Evolutionary conservation across 371 early-diverging fungal species (phyloP).

Genomic region (Apophysomyces elegans): DNA sequence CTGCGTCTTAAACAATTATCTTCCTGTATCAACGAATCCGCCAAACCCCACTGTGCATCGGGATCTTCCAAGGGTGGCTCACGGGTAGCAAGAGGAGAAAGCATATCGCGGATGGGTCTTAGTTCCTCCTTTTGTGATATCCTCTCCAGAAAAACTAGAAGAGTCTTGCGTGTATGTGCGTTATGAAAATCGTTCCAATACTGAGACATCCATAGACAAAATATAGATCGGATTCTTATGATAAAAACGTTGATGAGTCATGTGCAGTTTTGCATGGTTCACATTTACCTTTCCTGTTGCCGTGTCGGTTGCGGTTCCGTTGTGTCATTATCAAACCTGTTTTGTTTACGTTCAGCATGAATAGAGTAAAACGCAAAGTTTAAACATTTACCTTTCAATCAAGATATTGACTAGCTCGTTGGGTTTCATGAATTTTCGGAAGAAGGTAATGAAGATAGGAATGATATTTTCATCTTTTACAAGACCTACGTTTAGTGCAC

Average conservation of each 20-base stretch:
- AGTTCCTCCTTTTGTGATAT: conserved; percentile 39
- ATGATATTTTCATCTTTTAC: conserved; percentile 42
- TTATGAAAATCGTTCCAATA: conserved; percentile 62
- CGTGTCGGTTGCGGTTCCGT: conserved; percentile 34
- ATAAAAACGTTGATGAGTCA: conserved; percentile 18
- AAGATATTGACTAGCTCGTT: conserved; percentile 48
- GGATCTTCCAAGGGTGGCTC: conserved; percentile 48
- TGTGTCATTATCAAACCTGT: conserved; percentile 43
- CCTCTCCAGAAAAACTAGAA: conserved; percentile 49
- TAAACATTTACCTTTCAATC: conserved; percentile 41
- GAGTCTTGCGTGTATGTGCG: conserved; percentile 48
- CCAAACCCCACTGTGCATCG: conserved; percentile 50
- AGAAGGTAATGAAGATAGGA: conserved; percentile 59
- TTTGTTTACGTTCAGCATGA: neutral
- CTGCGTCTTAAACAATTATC: conserved; percentile 5
- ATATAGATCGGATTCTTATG: conserved; percentile 48
- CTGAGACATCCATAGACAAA: conserved; percentile 51
- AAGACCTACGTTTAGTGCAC: neutral
- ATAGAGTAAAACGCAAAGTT: neutral
- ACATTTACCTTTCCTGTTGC: conserved; percentile 40
- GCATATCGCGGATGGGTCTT: conserved; percentile 46
- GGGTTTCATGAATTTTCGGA: conserved; percentile 62
- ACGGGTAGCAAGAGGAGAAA: conserved; percentile 45
- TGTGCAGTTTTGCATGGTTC: neutral
- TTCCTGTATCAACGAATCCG: conserved; percentile 29